These are phyloP conservation scores for Lathyrus aphaca DNA, from an alignment of 306 rosid species.

Conservation along the genomic window DNA sequence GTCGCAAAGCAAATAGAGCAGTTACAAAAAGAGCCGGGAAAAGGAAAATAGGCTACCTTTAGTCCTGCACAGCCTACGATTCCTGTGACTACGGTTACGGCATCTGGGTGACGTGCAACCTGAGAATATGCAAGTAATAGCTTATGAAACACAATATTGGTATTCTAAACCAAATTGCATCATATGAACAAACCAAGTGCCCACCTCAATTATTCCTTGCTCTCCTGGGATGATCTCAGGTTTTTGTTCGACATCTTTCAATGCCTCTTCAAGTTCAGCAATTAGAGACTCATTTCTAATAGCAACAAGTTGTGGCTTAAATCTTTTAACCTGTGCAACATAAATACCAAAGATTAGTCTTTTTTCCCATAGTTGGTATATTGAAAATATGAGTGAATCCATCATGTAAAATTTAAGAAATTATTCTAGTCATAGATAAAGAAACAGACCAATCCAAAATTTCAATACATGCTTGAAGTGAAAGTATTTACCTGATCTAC, in stretches of 20 bases:
- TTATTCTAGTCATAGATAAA: background rate
- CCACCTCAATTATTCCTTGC: constrained; percentile 93
- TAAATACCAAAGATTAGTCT: constrained; percentile 25
- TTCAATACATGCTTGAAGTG: constrained; percentile 23
- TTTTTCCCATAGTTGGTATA: background rate
- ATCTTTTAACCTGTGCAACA: constrained; percentile 73
- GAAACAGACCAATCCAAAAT: constrained; percentile 27
- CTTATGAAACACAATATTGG: constrained; percentile 24
- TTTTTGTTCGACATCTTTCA: constrained; percentile 71
- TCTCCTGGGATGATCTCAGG: constrained; percentile 99
- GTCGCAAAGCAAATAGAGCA: constrained; percentile 8
- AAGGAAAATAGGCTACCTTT: constrained; percentile 63
- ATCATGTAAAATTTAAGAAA: constrained; percentile 15
- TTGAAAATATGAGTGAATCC: constrained; percentile 25
- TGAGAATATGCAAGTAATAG: constrained; percentile 46
- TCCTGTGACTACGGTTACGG: constrained; percentile 89
- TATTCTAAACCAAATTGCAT: constrained; percentile 26
- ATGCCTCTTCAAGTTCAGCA: constrained; percentile 88
- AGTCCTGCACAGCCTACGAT: constrained; percentile 99
- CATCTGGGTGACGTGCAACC: constrained; percentile 99
- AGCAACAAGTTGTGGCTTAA: constrained; percentile 88
- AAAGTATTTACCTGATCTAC: constrained; percentile 79
- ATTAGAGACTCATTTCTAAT: constrained; percentile 84
- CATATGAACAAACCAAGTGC: constrained; percentile 26
- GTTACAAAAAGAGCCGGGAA: constrained; percentile 1